A percentile compares a stretch with the other conserved stretches of the same genome.
Conservation (phyloP, 106 monocot species). For the Acanthochlamys bracteata region DNA sequence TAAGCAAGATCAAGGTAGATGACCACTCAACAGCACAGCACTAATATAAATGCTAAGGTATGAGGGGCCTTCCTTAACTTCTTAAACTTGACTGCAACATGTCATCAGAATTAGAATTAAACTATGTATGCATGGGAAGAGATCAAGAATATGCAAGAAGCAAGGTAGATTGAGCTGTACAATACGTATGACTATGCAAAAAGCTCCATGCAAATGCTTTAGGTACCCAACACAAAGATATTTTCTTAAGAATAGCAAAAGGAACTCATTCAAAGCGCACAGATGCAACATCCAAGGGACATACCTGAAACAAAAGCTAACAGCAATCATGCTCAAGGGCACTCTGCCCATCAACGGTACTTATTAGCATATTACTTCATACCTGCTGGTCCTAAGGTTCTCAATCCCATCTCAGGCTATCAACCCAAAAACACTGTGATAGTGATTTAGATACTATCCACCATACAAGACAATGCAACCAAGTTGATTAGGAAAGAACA, state of each 20-base stretch:
- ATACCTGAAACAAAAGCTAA: slow-evolving; percentile 1
- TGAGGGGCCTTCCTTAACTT: too few relatives aligned
- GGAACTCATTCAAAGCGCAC: slow-evolving; percentile 14
- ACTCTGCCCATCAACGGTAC: slow-evolving; percentile 13
- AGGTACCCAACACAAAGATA: not conserved
- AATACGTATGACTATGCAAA: too few relatives aligned
- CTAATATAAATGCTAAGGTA: too few relatives aligned
- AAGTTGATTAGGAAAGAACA: slow-evolving; percentile 8
- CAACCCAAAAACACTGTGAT: slow-evolving; percentile 5
- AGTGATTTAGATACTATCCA: slow-evolving; percentile 17
- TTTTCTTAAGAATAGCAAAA: slow-evolving; percentile 6
- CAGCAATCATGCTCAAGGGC: not conserved
- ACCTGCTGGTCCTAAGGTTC: slow-evolving; percentile 7
- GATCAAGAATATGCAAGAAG: too few relatives aligned
- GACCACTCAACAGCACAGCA: too few relatives aligned
- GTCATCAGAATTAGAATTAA: too few relatives aligned
- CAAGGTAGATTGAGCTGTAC: too few relatives aligned
- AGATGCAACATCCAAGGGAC: slow-evolving; percentile 21
- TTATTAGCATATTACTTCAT: slow-evolving; percentile 7
- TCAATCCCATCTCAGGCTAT: slow-evolving; percentile 3
- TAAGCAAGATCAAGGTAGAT: too few relatives aligned
- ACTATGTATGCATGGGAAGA: too few relatives aligned
- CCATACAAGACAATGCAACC: not conserved
- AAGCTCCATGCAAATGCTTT: too few relatives aligned
- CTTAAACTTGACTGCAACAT: too few relatives aligned